A percentile compares a stretch with the other conserved stretches of the same genome.
Conservation (phyloP, 1,284 basidiomycete species). For the Cystodermella granulosa region DNA sequence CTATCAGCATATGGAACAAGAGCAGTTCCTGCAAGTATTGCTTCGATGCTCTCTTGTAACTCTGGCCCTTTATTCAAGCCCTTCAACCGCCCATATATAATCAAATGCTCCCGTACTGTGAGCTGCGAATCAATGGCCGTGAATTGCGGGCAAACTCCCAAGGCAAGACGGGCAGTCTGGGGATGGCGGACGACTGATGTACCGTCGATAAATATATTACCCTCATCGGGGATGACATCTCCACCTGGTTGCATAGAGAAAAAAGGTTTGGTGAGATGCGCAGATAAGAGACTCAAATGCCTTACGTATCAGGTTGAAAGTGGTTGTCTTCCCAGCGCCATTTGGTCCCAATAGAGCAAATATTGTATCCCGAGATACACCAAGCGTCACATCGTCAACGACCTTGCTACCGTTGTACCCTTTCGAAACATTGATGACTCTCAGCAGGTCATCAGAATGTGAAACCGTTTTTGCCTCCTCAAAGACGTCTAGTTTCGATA, state of each 20-base stretch:
- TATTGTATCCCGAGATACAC: constrained; percentile 58
- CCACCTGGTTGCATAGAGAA: constrained; percentile 44
- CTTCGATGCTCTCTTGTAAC: constrained; percentile 52
- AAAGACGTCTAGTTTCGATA: constrained; percentile 44
- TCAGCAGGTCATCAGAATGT: constrained; percentile 52
- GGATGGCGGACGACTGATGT: constrained; percentile 60
- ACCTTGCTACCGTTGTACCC: constrained; percentile 55
- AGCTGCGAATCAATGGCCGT: constrained; percentile 75
- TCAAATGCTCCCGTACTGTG: constrained; percentile 71
- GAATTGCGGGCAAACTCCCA: constrained; percentile 80
- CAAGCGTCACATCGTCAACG: constrained; percentile 71
- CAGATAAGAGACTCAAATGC: constrained; percentile 9
- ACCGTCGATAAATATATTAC: constrained; percentile 63
- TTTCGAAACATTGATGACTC: constrained; percentile 66
- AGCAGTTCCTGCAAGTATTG: constrained; percentile 58
- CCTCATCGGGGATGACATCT: constrained; percentile 55
- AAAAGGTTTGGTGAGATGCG: neutral
- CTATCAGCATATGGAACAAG: constrained; percentile 61
- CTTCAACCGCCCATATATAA: constrained; percentile 64
- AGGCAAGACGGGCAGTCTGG: constrained; percentile 55
- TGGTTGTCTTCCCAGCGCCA: constrained; percentile 77
- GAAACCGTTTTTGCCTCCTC: constrained; percentile 51
- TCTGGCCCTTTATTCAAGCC: constrained; percentile 53
- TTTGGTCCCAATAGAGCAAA: constrained; percentile 77
- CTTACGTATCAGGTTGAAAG: constrained; percentile 70